Evolutionary conservation across 257 asterid species (phyloP), one percentile per base, ranked within the genome.

Genomic region (Haberlea rhodopensis): DNA sequence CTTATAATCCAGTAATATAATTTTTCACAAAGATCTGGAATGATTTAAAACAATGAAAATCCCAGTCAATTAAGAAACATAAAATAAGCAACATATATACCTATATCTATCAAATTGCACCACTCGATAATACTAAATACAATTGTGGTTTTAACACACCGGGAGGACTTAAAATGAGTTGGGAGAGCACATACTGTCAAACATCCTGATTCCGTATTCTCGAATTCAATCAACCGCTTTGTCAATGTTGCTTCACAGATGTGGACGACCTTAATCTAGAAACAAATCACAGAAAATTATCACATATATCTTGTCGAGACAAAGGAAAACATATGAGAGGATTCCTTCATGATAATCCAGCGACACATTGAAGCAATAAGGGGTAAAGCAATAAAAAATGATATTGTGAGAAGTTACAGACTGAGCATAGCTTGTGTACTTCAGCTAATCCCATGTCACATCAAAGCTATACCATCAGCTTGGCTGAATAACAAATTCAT

Each of bases 241-340:
- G 89, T 85, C 72, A 91, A 71, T 71, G 98, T 88, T 69, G 91
- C 86, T 85, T 88, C 95, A 70, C 96, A 87, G 45, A 91, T 69
- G 68, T 83, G 98, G 65, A 88, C 98, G 68, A 84, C 82, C 81
- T 72, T 86, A 71, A 88, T 79, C 98, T 91, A 75, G 67, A 45
- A 63, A 75, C 60, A 71, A 67, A 28, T 40, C 15, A 15, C 32
- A 62, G 53, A 59, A 24, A 57, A 19, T 26, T 16, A 67, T 76
- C 40, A 68, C 27, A 48, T 40, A 56, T 62, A 65, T 60, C 56
- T 54, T 40, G 57, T 34, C 29, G 56, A 15, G 31, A 65, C 45
- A 58, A 4, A 64, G 18, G 21, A 10, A 26, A 26, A 65, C 13
- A 65, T 46, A 68, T 54, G 34, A 34, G 28, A 0, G 16, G 6